phyloP scores from a whole-genome alignment of 2,329 filamentous ascomycete genomes.

The Aspergillus bombycis region DNA sequence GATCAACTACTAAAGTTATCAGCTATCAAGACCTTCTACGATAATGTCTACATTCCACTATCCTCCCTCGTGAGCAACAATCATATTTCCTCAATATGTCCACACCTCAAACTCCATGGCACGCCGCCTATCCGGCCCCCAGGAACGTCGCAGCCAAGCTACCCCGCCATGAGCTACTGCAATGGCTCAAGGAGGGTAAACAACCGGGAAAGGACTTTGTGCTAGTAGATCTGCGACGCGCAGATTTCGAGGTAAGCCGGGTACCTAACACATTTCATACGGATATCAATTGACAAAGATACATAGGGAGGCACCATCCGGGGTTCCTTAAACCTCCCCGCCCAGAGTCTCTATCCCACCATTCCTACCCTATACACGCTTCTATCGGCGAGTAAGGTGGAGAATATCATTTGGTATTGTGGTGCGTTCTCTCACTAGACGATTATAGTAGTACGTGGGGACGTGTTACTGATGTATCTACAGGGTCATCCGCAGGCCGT shows the following conservation, averaged over 20 bases:
- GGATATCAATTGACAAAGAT: slow-evolving; percentile 1
- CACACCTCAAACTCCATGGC: slow-evolving; percentile 38
- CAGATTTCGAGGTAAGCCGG: slow-evolving; percentile 48
- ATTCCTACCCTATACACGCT: slow-evolving; percentile 41
- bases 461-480: neutral
- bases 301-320: slow-evolving; percentile 61
- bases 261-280: neutral
- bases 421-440: slow-evolving; percentile 31
- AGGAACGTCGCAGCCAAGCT: slow-evolving; percentile 31
- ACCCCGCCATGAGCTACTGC: slow-evolving; percentile 40
- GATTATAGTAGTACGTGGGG: no score
- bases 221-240: slow-evolving; percentile 52
- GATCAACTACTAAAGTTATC: neutral
- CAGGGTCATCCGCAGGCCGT: slow-evolving; percentile 59
- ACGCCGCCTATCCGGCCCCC: slow-evolving; percentile 45
- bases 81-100: neutral
- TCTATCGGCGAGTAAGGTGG: slow-evolving; percentile 32
- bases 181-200: slow-evolving; percentile 37
- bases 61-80: neutral
- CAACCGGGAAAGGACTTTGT: slow-evolving; percentile 40
- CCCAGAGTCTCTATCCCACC: slow-evolving; percentile 43
- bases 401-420: slow-evolving; percentile 46
- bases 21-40: neutral
- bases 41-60: neutral
- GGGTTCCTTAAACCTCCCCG: slow-evolving; percentile 55